Percentiles rank a stretch among this genome's conserved stretches.
phyloP scores from a whole-genome alignment of 2,329 filamentous ascomycete genomes.

The Trichoderma asperellum region DNA sequence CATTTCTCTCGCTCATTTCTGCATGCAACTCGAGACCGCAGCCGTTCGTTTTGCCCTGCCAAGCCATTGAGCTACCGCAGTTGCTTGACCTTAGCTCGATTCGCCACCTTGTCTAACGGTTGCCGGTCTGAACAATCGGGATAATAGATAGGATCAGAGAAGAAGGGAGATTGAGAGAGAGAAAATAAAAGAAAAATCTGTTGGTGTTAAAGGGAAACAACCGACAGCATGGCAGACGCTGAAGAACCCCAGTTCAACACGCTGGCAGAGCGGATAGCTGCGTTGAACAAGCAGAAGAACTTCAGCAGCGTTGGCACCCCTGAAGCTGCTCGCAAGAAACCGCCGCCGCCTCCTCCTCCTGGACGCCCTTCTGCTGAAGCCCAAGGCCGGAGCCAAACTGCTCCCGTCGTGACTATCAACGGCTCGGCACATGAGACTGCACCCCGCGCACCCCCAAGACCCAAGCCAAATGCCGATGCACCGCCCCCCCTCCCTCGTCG shows the following conservation, averaged over 20 bases:
- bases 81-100: neutral
- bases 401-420: slow-evolving; percentile 39
- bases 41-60: slow-evolving; percentile 7
- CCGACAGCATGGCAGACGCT: slow-evolving; percentile 58
- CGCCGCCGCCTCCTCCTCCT: slow-evolving; percentile 41
- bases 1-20: neutral
- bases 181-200: neutral
- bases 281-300: slow-evolving; percentile 65
- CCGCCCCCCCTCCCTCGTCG: slow-evolving; percentile 46
- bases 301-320: slow-evolving; percentile 46
- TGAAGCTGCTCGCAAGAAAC: slow-evolving; percentile 48
- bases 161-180: neutral
- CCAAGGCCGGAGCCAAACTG: slow-evolving; percentile 44
- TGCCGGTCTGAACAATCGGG: neutral
- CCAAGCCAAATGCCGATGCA: slow-evolving; percentile 33
- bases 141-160: neutral
- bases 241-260: slow-evolving; percentile 65
- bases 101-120: neutral
- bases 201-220: neutral
- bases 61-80: neutral
- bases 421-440: slow-evolving; percentile 35
- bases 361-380: slow-evolving; percentile 46
- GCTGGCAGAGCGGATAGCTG: slow-evolving; percentile 65
- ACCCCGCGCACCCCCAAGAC: slow-evolving; percentile 49
- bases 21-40: neutral